phyloP scores from a whole-genome alignment of 208 protist genomes.

The Crithidia acanthocephali region DNA sequence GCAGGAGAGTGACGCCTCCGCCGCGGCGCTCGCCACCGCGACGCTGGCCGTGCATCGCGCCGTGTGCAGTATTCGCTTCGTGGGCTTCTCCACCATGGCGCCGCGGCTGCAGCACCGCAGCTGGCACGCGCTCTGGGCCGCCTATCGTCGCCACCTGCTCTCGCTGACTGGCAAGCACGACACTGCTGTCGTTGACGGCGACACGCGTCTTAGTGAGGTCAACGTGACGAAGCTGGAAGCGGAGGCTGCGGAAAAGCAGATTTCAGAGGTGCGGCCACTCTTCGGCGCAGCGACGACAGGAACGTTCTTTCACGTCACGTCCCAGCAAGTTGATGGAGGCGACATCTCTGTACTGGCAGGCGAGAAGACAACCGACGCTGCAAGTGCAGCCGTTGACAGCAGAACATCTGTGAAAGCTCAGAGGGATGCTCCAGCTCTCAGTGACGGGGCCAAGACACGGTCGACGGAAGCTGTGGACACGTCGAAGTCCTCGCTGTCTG shows the following conservation, averaged over 20 bases:
- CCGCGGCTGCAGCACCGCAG: slow-evolving; percentile 24
- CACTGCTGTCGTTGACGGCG: not conserved
- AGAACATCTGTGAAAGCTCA: no score
- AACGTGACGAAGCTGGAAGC: not conserved
- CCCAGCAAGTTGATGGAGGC: no score
- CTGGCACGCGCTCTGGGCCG: slow-evolving; percentile 22
- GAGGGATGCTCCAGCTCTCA: no score
- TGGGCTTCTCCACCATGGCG: slow-evolving; percentile 20
- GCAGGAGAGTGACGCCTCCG: not conserved
- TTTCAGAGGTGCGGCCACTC: slow-evolving; percentile 13
- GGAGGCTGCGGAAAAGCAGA: not conserved
- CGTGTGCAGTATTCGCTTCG: slow-evolving; percentile 10
- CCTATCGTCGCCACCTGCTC: slow-evolving; percentile 4
- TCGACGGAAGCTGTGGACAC: no score
- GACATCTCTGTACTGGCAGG: no score
- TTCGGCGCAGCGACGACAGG: slow-evolving; percentile 4
- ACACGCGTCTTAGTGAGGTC: not conserved
- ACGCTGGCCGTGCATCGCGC: slow-evolving; percentile 14
- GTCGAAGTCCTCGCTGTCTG: no score
- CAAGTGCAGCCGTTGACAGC: no score
- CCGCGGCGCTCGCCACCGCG: not conserved
- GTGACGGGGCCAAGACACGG: no score
- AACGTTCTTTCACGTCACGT: not conserved
- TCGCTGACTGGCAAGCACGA: not conserved
- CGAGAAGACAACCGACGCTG: no score